A percentile compares a stretch with the other conserved stretches of the same genome.
phyloP scores from a whole-genome alignment of 768 basidiomycete genomes.

The Dioszegia hungarica region DNA sequence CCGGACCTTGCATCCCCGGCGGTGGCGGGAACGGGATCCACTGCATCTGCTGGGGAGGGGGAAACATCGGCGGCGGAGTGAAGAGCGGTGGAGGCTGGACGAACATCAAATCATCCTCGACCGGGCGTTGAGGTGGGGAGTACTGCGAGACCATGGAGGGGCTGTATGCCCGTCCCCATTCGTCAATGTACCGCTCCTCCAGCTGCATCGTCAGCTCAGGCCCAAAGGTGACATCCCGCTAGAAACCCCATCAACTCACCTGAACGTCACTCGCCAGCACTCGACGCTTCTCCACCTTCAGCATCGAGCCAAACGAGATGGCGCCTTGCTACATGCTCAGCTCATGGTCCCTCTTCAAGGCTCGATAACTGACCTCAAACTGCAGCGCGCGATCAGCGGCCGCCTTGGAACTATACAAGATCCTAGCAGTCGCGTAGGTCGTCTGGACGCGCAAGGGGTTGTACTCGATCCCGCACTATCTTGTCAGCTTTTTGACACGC shows the following conservation, averaged over 20 bases:
- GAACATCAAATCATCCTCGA: not conserved
- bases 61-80: not conserved
- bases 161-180: conserved; percentile 20
- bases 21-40: not conserved
- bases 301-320: conserved; percentile 21
- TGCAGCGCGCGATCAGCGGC: conserved; percentile 20
- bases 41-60: not conserved
- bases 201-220: conserved; percentile 10
- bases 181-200: conserved; percentile 29
- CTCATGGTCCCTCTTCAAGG: not conserved
- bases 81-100: conserved; percentile 1
- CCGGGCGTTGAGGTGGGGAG: conserved; percentile 5
- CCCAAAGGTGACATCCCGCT: no score
- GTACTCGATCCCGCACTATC: conserved; percentile 29
- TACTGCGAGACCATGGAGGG: conserved; percentile 34
- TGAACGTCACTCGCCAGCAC: conserved; percentile 26
- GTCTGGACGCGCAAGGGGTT: conserved; percentile 12
- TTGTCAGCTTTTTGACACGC: not conserved
- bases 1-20: no score
- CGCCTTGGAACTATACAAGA: conserved; percentile 16
- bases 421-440: conserved; percentile 30
- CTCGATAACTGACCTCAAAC: conserved; percentile 23
- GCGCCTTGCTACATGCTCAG: conserved; percentile 13
- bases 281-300: conserved; percentile 27
- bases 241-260: conserved; percentile 9